These are phyloP conservation scores for Lathyrus aphaca DNA, from an alignment of 306 rosid genomes.

Conservation along the genomic window DNA sequence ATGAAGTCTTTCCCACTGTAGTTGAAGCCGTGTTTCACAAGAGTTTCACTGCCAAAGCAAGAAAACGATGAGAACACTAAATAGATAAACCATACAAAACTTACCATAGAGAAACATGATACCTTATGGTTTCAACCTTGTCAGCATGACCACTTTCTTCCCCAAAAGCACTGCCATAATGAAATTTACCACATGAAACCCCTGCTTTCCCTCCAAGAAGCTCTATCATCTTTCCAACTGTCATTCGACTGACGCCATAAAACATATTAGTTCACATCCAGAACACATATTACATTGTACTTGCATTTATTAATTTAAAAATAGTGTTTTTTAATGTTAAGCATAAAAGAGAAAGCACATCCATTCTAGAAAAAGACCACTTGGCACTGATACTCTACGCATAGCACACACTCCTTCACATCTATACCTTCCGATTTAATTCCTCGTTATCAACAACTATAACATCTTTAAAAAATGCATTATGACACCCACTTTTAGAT, in stretches of 20 bases:
- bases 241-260: conserved; percentile 82
- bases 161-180: conserved; percentile 98
- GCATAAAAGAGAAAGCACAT: not conserved
- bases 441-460: no score
- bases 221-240: conserved; percentile 98
- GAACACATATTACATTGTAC: not conserved
- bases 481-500: no score
- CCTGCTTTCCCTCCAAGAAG: conserved; percentile 98
- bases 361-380: conserved; percentile 14
- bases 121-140: conserved; percentile 93
- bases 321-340: not conserved
- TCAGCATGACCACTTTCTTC: conserved; percentile 99
- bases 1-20: conserved; percentile 89
- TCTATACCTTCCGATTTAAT: no score
- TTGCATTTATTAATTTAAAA: not conserved
- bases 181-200: conserved; percentile 94
- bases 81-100: conserved; percentile 16
- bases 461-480: no score
- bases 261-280: conserved; percentile 13
- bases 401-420: not conserved
- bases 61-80: conserved; percentile 29
- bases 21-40: conserved; percentile 80
- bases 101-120: conserved; percentile 24
- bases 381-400: not conserved
- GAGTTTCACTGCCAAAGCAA: conserved; percentile 72